Percentiles rank a stretch among this genome's conserved stretches.
Evolutionary conservation across 129 eudicot genomes (phyloP).

Genomic region (Oenanthe sinensis): DNA sequence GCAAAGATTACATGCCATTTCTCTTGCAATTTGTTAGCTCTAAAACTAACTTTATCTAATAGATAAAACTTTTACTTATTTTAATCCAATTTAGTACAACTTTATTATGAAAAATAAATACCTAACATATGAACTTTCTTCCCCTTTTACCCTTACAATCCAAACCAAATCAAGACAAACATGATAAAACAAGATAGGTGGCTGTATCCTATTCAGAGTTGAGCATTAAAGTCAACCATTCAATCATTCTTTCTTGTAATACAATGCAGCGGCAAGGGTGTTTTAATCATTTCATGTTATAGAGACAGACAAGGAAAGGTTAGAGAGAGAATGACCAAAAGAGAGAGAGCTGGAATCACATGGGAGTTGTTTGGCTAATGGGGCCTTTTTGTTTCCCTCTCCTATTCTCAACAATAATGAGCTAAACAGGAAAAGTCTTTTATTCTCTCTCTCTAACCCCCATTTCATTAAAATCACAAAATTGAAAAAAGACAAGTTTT

Average conservation of each 20-base stretch:
- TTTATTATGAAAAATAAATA: no score
- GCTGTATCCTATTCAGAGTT: not conserved
- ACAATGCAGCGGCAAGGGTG: not conserved
- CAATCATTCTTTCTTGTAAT: not conserved
- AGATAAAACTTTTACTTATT: no score
- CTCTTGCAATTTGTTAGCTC: not conserved
- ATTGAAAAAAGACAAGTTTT: slow-evolving; percentile 6
- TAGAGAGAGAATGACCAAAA: slow-evolving; percentile 29
- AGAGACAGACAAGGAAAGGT: not conserved
- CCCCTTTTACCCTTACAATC: not conserved
- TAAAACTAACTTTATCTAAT: not conserved
- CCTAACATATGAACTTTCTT: not conserved
- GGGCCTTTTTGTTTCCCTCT: slow-evolving; percentile 36
- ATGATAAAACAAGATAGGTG: not conserved
- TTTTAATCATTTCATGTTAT: not conserved
- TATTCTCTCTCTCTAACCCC: slow-evolving; percentile 5
- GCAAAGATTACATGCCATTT: not conserved
- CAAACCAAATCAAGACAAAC: not conserved
- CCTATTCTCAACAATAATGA: slow-evolving; percentile 37
- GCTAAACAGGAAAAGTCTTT: slow-evolving; percentile 18
- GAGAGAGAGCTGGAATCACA: slow-evolving; percentile 74
- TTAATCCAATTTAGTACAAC: no score
- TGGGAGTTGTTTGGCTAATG: slow-evolving; percentile 56
- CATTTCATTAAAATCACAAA: not conserved
- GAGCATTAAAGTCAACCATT: not conserved